Conservation (phyloP, 768 basidiomycete species). For the Amanita molliuscula region DNA sequence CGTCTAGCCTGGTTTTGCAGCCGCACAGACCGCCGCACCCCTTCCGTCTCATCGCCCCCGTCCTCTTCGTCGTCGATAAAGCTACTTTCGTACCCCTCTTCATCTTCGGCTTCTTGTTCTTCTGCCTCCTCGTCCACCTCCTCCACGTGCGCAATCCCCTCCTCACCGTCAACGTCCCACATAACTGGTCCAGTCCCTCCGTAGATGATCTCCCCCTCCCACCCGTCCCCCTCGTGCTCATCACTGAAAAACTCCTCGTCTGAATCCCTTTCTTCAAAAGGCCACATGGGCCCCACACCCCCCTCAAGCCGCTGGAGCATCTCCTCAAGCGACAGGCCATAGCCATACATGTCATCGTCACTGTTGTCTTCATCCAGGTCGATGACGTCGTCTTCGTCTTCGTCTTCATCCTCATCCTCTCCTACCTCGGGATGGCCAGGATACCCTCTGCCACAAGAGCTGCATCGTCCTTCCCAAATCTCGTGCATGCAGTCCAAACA, state of each 20-base stretch:
- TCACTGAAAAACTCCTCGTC: not conserved
- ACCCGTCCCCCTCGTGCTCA: not conserved
- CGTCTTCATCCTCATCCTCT: conserved; percentile 29
- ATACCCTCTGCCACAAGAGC: conserved; percentile 50
- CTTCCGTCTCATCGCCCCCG: not conserved
- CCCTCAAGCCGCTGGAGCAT: not conserved
- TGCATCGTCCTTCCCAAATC: conserved; percentile 61
- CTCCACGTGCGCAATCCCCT: conserved; percentile 4
- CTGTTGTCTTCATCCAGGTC: conserved; percentile 1
- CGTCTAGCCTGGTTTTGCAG: not conserved
- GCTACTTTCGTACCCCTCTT: conserved; percentile 9
- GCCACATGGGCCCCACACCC: not conserved
- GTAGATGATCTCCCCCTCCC: conserved; percentile 9
- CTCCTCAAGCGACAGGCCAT: conserved; percentile 1
- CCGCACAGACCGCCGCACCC: not conserved
- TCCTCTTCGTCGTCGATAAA: conserved; percentile 13
- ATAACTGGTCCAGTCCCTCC: not conserved
- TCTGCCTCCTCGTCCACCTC: conserved; percentile 3
- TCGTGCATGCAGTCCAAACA: conserved; percentile 74
- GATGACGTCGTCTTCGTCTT: conserved; percentile 9
- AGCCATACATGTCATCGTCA: not conserved
- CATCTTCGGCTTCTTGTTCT: conserved; percentile 7
- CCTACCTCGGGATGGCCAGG: conserved; percentile 31
- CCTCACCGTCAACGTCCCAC: conserved; percentile 2
- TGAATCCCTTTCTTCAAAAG: not conserved